phyloP scores from a whole-genome alignment of 352 stramenopile genomes.

The Phytophthora hibernalis region DNA sequence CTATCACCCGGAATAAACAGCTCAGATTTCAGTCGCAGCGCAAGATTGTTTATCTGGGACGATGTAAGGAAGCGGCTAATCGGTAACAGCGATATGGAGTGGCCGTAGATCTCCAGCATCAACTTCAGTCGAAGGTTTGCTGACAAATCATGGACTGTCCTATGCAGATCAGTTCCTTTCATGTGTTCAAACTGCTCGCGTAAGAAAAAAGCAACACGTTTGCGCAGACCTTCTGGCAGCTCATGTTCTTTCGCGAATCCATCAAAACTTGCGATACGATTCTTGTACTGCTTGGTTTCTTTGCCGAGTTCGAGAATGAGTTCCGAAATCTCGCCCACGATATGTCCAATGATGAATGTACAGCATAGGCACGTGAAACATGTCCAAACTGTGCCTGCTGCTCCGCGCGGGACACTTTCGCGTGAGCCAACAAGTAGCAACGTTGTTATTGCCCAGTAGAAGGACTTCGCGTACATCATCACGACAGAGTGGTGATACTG shows the following conservation, averaged over 20 bases:
- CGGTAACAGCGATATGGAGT: slow-evolving; percentile 48
- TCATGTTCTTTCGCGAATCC: slow-evolving; percentile 71
- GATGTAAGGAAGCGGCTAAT: slow-evolving; percentile 69
- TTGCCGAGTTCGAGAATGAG: slow-evolving; percentile 81
- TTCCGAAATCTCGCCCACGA: slow-evolving; percentile 76
- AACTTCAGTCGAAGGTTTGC: slow-evolving; percentile 77
- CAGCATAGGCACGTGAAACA: slow-evolving; percentile 63
- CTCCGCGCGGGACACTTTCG: slow-evolving; percentile 57
- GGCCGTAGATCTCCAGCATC: slow-evolving; percentile 78
- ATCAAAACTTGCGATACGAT: slow-evolving; percentile 77
- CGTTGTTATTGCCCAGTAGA: slow-evolving; percentile 81
- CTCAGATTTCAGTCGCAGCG: slow-evolving; percentile 64
- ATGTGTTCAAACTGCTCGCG: slow-evolving; percentile 63
- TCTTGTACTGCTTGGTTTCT: slow-evolving; percentile 75
- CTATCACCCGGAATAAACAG: slow-evolving; percentile 77
- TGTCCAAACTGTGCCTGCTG: slow-evolving; percentile 64
- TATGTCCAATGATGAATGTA: slow-evolving; percentile 80
- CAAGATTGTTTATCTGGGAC: slow-evolving; percentile 73
- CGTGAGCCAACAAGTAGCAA: slow-evolving; percentile 64
- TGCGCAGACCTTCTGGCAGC: slow-evolving; percentile 51
- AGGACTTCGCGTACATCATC: slow-evolving; percentile 68
- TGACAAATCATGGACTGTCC: slow-evolving; percentile 65
- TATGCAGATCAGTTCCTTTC: slow-evolving; percentile 53
- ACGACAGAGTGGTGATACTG: slow-evolving; percentile 57
- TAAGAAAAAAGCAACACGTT: slow-evolving; percentile 70